Evolutionary conservation across 2,329 filamentous ascomycete species (phyloP).

Genomic region (Blastomyces gilchristii): DNA sequence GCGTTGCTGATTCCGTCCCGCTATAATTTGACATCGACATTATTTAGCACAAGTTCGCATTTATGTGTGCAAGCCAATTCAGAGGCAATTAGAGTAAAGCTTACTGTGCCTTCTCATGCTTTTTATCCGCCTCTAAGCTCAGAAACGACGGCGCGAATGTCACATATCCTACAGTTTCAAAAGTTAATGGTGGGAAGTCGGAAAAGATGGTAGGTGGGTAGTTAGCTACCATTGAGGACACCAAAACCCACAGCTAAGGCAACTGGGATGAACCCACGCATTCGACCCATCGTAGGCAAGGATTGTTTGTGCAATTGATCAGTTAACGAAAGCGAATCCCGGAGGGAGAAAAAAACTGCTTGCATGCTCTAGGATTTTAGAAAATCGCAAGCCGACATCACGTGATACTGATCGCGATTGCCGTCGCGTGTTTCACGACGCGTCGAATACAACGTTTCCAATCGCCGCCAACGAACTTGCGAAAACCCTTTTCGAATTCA

Average conservation of each 20-base stretch:
- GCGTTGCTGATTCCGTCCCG: neutral
- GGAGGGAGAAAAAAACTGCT: too few relatives aligned
- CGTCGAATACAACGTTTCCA: neutral
- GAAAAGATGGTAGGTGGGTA: neutral
- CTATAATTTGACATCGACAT: neutral
- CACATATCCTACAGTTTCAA: constrained; percentile 29
- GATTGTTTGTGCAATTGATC: neutral
- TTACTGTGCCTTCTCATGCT: constrained; percentile 15
- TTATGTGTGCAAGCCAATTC: neutral
- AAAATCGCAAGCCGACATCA: too few relatives aligned
- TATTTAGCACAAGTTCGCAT: neutral
- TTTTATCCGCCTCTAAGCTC: constrained; percentile 27
- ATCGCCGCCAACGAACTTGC: neutral
- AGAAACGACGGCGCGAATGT: constrained; percentile 34
- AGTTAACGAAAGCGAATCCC: too few relatives aligned
- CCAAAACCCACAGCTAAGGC: constrained; percentile 32
- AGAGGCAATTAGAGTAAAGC: neutral
- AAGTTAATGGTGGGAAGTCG: neutral
- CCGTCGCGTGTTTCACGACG: neutral
- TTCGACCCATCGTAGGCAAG: constrained; percentile 23
- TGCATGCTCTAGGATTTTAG: too few relatives aligned
- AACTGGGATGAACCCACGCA: constrained; percentile 29
- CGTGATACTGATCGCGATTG: neutral
- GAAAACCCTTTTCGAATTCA: neutral
- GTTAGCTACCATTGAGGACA: constrained; percentile 28